These are phyloP conservation scores for Hypoxylon sp. DNA, from an alignment of 2,329 filamentous ascomycete genomes.

Conservation along the genomic window DNA sequence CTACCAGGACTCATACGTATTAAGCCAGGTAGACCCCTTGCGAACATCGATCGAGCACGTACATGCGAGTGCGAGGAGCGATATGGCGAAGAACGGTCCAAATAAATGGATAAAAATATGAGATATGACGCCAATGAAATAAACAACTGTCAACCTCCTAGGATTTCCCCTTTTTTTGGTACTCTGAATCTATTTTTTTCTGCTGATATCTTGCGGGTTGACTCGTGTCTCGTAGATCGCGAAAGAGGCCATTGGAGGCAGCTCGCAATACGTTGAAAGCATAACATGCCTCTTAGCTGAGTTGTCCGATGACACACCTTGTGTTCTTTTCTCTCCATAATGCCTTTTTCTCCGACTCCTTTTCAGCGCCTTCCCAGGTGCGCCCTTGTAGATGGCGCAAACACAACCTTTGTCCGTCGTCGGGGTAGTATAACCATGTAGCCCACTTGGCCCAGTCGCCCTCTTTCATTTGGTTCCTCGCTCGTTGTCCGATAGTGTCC, in stretches of 20 bases:
- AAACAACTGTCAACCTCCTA: conserved; percentile 7
- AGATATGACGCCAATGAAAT: conserved; percentile 18
- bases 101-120: conserved; percentile 46
- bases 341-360: conserved; percentile 46
- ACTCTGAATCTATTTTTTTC: background rate
- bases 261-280: background rate
- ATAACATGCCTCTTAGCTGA: background rate
- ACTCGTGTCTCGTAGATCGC: background rate
- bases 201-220: background rate
- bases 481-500: conserved; percentile 68
- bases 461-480: conserved; percentile 70
- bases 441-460: conserved; percentile 68
- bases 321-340: conserved; percentile 40
- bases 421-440: conserved; percentile 69
- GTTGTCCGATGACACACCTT: background rate
- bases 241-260: background rate
- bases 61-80: conserved; percentile 38
- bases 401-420: conserved; percentile 61
- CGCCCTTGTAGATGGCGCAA: conserved; percentile 67
- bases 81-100: conserved; percentile 30
- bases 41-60: conserved; percentile 35
- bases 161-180: background rate
- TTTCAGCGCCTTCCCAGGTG: conserved; percentile 63
- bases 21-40: conserved; percentile 46
- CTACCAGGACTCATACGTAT: conserved; percentile 45